Percentiles rank a stretch among this genome's conserved stretches.
These are phyloP conservation scores for Nakaseomyces nivariensis DNA, from an alignment of 1,139 yeast species.

Conservation along the genomic window DNA sequence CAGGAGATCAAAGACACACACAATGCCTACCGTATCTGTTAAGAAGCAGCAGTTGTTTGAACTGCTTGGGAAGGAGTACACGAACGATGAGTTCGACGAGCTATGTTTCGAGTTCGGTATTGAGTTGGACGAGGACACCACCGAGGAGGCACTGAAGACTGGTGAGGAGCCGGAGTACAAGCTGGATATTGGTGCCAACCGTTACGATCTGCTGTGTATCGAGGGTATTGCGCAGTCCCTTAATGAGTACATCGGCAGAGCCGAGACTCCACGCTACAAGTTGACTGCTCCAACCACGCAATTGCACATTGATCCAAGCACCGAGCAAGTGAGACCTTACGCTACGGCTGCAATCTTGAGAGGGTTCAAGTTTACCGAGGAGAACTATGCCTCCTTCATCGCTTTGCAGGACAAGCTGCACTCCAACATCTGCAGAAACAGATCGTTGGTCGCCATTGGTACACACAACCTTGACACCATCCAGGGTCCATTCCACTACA, in stretches of 20 bases:
- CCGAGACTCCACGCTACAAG: conserved; percentile 54
- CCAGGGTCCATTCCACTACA: conserved; percentile 79
- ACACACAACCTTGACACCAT: conserved; percentile 89
- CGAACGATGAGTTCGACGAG: conserved; percentile 92
- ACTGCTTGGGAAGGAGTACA: conserved; percentile 67
- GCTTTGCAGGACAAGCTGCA: conserved; percentile 94
- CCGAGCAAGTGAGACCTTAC: conserved; percentile 71
- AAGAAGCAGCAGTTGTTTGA: conserved; percentile 87
- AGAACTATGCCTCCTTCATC: conserved; percentile 88
- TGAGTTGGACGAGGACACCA: conserved; percentile 90
- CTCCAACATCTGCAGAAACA: conserved; percentile 88
- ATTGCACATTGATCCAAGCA: conserved; percentile 66
- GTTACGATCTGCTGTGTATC: conserved; percentile 95
- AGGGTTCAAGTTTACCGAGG: conserved; percentile 67
- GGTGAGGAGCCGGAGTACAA: conserved; percentile 93
- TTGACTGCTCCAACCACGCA: conserved; percentile 52
- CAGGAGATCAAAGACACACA: neutral
- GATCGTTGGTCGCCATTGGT: conserved; percentile 96
- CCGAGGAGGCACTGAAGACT: conserved; percentile 62
- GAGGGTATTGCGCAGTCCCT: conserved; percentile 96
- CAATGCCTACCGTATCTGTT: conserved; percentile 93
- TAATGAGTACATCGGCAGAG: conserved; percentile 75
- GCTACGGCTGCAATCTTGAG: conserved; percentile 92
- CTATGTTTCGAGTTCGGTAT: conserved; percentile 96
- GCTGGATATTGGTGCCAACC: conserved; percentile 95